Percentiles rank a stretch among this genome's conserved stretches.
Evolutionary conservation across 2,329 filamentous ascomycete genomes (phyloP).

Genomic region (Pseudocercospora fuligena): DNA sequence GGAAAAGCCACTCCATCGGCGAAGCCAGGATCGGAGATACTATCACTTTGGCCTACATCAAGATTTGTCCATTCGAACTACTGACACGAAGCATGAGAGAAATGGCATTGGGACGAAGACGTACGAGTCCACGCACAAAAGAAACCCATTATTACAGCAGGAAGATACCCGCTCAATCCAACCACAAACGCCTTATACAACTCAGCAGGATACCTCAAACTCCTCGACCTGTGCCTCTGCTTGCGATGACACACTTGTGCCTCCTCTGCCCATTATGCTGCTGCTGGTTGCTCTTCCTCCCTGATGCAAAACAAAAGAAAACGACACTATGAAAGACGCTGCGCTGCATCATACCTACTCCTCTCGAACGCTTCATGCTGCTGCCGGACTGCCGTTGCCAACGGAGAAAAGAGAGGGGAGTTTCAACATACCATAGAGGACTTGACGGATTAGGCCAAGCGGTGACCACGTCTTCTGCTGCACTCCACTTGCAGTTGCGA

Average conservation of each 20-base stretch:
- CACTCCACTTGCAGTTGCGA: background rate
- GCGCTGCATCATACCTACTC: background rate
- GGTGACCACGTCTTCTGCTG: background rate
- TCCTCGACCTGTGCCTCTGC: background rate
- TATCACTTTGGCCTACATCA: background rate
- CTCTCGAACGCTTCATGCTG: background rate
- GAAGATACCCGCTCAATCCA: background rate
- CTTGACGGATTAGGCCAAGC: background rate
- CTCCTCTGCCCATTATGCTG: background rate
- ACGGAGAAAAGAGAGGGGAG: background rate
- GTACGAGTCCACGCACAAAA: background rate
- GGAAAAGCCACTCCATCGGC: background rate
- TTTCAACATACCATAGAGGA: background rate
- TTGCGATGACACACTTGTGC: background rate
- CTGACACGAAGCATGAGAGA: background rate
- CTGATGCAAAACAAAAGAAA: background rate
- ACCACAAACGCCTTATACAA: background rate
- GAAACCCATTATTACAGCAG: background rate
- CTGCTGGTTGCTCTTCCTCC: background rate
- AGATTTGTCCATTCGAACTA: too few relatives aligned
- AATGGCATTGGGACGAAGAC: background rate
- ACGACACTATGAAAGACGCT: background rate
- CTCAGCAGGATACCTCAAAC: background rate
- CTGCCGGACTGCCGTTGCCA: background rate
- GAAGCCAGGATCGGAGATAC: background rate